phyloP scores from a whole-genome alignment of 106 monocot species.

The Gastrodia elata region DNA sequence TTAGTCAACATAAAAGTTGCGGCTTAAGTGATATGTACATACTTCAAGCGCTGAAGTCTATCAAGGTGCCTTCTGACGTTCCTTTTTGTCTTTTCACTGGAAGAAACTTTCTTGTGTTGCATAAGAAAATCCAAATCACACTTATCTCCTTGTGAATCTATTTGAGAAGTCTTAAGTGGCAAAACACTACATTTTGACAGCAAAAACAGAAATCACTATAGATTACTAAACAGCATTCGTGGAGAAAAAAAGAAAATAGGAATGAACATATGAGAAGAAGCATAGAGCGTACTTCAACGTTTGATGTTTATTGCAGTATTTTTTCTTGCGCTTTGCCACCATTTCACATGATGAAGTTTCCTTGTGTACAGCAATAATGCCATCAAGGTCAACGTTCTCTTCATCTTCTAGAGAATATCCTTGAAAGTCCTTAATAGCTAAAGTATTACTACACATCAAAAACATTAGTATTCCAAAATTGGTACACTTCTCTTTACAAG shows the following conservation, averaged over 20 bases:
- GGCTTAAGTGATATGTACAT: neutral
- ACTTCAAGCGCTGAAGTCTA: neutral
- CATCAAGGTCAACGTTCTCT: constrained; percentile 2
- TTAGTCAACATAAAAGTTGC: neutral
- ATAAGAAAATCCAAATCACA: neutral
- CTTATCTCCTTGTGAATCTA: too few species aligned
- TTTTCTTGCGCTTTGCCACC: neutral
- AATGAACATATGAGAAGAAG: neutral
- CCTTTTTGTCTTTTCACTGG: neutral
- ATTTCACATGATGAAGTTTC: neutral
- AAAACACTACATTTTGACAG: neutral
- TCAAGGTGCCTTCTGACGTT: neutral
- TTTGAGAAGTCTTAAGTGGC: neutral
- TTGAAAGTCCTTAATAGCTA: neutral
- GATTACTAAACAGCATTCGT: neutral
- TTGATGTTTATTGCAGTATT: neutral
- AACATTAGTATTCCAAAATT: neutral
- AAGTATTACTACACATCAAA: neutral
- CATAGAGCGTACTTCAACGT: neutral
- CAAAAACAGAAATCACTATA: neutral
- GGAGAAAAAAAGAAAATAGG: neutral
- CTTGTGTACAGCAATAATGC: neutral
- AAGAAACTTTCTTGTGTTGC: neutral
- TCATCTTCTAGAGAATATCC: constrained; percentile 1
- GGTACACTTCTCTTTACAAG: neutral